Conservation (phyloP, 202 grass and related monocot genomes). For the Tripidium arundinaceum region DNA sequence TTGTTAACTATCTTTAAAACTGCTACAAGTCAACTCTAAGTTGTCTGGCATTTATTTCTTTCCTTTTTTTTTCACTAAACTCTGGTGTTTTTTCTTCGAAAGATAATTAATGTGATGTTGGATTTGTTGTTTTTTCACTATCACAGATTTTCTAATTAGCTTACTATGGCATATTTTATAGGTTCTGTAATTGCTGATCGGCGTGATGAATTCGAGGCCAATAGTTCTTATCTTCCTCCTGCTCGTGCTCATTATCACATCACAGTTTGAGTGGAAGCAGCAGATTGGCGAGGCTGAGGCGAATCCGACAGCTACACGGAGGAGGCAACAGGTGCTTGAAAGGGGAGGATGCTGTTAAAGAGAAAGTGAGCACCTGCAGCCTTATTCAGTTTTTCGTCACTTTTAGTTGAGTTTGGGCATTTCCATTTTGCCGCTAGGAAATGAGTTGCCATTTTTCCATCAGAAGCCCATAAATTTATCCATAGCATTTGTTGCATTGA, state of each 20-base stretch:
- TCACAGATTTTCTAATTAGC: not conserved
- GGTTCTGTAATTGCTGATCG: conserved; percentile 34
- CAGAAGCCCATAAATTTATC: not conserved
- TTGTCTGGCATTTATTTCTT: not conserved
- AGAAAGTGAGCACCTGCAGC: conserved; percentile 48
- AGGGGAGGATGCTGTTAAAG: conserved; percentile 77
- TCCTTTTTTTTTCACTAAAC: not conserved
- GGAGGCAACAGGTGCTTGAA: conserved; percentile 42
- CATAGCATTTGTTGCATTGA: not conserved
- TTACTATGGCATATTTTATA: not conserved
- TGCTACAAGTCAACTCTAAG: not conserved
- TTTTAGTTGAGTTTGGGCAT: conserved; percentile 3
- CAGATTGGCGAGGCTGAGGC: conserved; percentile 60
- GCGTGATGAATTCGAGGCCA: conserved; percentile 61
- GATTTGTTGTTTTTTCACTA: not conserved
- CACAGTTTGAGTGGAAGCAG: conserved; percentile 90
- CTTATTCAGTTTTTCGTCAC: conserved; percentile 7
- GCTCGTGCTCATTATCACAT: conserved; percentile 67
- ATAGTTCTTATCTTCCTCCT: conserved; percentile 68
- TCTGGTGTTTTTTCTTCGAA: not conserved
- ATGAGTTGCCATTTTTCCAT: not conserved
- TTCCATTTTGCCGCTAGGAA: no score
- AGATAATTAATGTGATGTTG: not conserved
- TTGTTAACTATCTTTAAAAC: not conserved
- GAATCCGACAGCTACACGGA: conserved; percentile 34